Evolutionary conservation across 805 yeast genomes (phyloP), one percentile per base, ranked within the genome.

Genomic region (Hanseniaspora pseudoguilliermondii): DNA sequence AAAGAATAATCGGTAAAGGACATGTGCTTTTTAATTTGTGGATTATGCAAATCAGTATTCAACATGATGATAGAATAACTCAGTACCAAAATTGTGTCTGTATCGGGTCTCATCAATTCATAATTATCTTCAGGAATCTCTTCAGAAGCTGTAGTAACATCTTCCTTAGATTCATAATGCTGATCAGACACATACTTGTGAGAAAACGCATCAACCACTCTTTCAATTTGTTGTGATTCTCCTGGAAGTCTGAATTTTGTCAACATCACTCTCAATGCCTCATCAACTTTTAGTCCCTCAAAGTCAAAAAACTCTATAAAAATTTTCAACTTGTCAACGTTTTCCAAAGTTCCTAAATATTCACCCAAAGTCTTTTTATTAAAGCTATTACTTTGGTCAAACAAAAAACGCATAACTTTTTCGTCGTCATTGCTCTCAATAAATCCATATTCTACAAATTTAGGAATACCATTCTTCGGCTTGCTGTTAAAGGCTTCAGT

Each of bases 211-310:
- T 91, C 97, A 32, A 93, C 84, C 16, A 91, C 80, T 63, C 96
- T 77, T 67, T 93, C 98, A 66, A 93, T 93, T 67, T 88, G 96
- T 65, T 89, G 97, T 0, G 97, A 85, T 70, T 93, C 99, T 58
- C 99, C 99, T 1, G 97, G 97, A 49, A 93, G 75, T 67, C 98
- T 79, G 65, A 93, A 91, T 21, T 85, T 79, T 57, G 86, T 84
- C 61, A 95, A 73, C 58, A 93, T 68, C 56, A 86, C 75, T 63
- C 99, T 77, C 53, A 93, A 73, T 0, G 96, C 96, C 68, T 91
- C 97, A 68, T 93, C 99, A 2, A 95, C 91, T 64, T 98, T 75
- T 61, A 85, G 72, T 20, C 79, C 84, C 39, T 74, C 72, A 65
- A 90, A 90, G 57, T 90, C 91, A 66, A 91, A 84, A 55, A 81